These are phyloP conservation scores for Hymenoscyphus albidus DNA, from an alignment of 2,329 filamentous ascomycete genomes.

Conservation along the genomic window DNA sequence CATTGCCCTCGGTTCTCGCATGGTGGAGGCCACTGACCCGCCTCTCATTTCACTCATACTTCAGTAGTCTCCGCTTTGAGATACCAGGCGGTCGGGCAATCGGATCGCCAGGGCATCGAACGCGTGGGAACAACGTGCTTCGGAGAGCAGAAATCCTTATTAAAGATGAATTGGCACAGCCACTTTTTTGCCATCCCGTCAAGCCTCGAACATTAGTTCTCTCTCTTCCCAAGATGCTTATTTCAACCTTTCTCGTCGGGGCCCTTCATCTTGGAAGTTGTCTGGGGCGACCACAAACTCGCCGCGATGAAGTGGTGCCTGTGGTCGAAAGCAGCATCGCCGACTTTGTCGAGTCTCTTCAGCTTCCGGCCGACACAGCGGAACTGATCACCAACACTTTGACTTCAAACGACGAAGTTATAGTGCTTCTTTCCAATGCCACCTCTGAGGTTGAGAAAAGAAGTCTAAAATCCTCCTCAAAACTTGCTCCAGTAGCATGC, in stretches of 20 bases:
- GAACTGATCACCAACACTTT: not conserved
- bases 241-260: not conserved
- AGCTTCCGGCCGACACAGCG: not conserved
- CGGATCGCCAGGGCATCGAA: not conserved
- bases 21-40: not conserved
- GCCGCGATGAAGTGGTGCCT: not conserved
- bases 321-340: not conserved
- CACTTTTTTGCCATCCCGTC: not conserved
- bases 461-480: not conserved
- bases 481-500: slow-evolving; percentile 1
- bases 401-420: not conserved
- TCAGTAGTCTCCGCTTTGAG: not conserved
- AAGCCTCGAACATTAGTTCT: not conserved
- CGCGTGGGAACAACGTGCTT: not conserved
- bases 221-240: not conserved
- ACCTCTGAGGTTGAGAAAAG: not conserved
- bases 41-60: not conserved
- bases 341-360: not conserved
- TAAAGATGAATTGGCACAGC: slow-evolving; percentile 1
- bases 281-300: not conserved
- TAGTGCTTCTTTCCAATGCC: not conserved
- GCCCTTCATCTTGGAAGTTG: slow-evolving; percentile 3
- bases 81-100: not conserved
- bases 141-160: not conserved
- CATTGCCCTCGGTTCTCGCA: not conserved